Percentiles rank a stretch among this genome's conserved stretches.
These are phyloP conservation scores for Trichophyton benhamiae DNA, from an alignment of 2,329 filamentous ascomycete genomes.

Conservation along the genomic window DNA sequence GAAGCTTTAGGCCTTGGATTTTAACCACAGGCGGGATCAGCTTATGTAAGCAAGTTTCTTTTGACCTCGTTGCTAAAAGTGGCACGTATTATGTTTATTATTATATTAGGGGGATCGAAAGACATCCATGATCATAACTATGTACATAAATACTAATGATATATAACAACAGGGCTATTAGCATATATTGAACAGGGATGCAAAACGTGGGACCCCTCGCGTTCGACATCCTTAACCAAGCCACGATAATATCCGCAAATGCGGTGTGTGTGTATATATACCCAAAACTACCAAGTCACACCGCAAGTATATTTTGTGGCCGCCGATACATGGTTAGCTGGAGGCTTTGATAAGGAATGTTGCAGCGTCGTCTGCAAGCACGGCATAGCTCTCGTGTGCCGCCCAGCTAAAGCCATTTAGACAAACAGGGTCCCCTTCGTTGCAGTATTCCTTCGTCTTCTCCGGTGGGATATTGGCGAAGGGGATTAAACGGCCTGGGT, in stretches of 20 bases:
- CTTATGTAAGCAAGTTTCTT: neutral
- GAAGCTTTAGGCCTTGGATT: neutral
- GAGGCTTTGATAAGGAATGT: slow-evolving; percentile 24
- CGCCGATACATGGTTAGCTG: slow-evolving; percentile 8
- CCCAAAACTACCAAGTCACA: neutral
- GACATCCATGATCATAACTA: neutral
- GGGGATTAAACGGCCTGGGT: slow-evolving; percentile 33
- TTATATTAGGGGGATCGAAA: neutral
- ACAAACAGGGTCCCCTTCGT: slow-evolving; percentile 42
- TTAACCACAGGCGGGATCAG: neutral
- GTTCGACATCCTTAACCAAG: neutral
- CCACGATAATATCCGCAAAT: neutral
- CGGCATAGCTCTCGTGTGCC: slow-evolving; percentile 32
- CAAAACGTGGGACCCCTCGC: neutral
- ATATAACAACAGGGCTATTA: neutral
- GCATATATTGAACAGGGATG: neutral
- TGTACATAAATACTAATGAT: neutral
- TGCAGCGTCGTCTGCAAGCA: slow-evolving; percentile 27
- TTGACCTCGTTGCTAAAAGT: neutral
- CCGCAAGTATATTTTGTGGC: neutral
- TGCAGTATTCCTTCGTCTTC: slow-evolving; percentile 40
- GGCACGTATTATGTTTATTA: no score
- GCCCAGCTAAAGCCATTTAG: slow-evolving; percentile 32
- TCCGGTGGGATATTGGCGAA: slow-evolving; percentile 29
- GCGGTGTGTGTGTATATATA: neutral